Base-by-base conservation (phyloP, 2,329 filamentous ascomycete species). In the Curvularia spicifera region DNA sequence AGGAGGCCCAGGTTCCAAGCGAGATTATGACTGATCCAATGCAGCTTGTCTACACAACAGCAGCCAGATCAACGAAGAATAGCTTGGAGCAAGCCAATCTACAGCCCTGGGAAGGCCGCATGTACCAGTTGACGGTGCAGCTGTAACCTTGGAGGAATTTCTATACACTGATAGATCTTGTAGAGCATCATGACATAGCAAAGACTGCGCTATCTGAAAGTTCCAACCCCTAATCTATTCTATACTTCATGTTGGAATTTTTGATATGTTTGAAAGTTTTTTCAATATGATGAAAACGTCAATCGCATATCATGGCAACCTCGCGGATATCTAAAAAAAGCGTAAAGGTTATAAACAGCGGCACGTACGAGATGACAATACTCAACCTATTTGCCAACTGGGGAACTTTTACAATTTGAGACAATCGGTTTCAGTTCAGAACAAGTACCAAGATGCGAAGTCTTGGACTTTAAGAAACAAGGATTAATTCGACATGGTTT, bases 51-150 rank as follows among this genome's bases (percentile, higher is more conserved):
- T 48, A 31, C 31, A 26, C 31, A 12, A 48, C 46, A 13, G 12
- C 46, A 8, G 31, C 31, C 5, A 6, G 10, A 15, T 20, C 31
- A n/a, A 26, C 13, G 15, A n/a, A 7, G 2, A 24, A 9, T 37
- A 18, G 18, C 26, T 20, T 48, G 22, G 5, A 33, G 10, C 29
- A 48, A 24, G 20, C 31, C 31, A 26, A 5, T n/a, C 24, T 48
- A 20, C 29, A 48, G 20, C 46, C 46, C n/a, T 48, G 46, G 46
- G 46, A 48, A 22, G 46, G 46, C 20, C 46, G 46, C 46, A 26
- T 48, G 46, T 48, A 48, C 37, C 15, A 24, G 35, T 2, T 48
- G 18, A 8, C 10, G 31, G n/a, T 18, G 12, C 15, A 24, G 8
- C n/a, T 9, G 45, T 48, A 48, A 20, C 5, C 13, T 37, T 24